Conservation (phyloP, 2,329 filamentous ascomycete species). For the Xylariales sp. region DNA sequence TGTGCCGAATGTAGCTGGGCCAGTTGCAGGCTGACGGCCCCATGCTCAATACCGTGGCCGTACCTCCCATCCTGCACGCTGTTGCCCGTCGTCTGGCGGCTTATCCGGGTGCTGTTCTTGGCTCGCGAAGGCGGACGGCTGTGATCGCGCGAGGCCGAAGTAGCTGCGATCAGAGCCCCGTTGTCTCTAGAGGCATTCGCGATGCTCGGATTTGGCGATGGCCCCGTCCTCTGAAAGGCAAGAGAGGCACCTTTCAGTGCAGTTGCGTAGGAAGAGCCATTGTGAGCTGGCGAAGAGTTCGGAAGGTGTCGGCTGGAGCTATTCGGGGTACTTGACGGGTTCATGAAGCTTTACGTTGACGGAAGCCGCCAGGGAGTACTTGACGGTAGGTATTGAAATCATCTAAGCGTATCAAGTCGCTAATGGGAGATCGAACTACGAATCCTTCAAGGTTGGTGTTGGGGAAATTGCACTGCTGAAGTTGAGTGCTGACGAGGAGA, state of each 20-base stretch:
- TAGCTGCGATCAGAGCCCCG: constrained; percentile 41
- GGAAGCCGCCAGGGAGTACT: constrained; percentile 11
- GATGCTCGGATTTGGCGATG: constrained; percentile 12
- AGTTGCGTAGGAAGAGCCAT: constrained; percentile 25
- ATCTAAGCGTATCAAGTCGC: constrained; percentile 1
- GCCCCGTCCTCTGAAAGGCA: constrained; percentile 41
- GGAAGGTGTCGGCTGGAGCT: constrained; percentile 22
- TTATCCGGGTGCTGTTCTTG: constrained; percentile 17
- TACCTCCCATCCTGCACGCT: constrained; percentile 22
- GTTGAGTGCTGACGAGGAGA: neutral
- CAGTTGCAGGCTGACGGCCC: constrained; percentile 19
- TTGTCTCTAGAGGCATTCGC: constrained; percentile 22
- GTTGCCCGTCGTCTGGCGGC: constrained; percentile 35
- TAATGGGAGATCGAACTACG: neutral
- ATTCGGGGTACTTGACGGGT: constrained; percentile 18
- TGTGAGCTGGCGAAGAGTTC: constrained; percentile 23
- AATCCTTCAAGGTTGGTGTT: too few species aligned
- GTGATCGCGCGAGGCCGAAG: constrained; percentile 32
- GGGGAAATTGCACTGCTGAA: too few species aligned
- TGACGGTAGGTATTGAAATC: neutral
- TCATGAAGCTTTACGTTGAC: constrained; percentile 21
- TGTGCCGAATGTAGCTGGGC: constrained; percentile 14
- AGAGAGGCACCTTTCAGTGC: constrained; percentile 51
- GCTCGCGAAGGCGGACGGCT: constrained; percentile 17
- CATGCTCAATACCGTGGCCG: constrained; percentile 15